Conservation (phyloP, 441 rosid species). For the Arabidopsis lyrata region DNA sequence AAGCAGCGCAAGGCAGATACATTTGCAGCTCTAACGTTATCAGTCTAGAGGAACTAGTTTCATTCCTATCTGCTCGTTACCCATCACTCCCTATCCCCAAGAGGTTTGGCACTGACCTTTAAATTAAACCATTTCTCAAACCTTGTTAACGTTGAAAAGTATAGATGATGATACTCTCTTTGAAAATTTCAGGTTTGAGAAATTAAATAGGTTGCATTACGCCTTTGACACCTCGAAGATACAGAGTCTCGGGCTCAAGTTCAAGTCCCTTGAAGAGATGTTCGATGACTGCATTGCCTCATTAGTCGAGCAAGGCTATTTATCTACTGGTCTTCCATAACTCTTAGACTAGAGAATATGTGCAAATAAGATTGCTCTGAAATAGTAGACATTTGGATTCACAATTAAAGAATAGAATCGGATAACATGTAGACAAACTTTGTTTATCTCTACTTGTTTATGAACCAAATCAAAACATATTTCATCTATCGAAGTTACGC, state of each 20-base stretch:
- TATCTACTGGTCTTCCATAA: conserved; percentile 37
- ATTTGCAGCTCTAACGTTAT: conserved; percentile 66
- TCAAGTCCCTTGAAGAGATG: conserved; percentile 75
- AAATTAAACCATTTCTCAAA: not conserved
- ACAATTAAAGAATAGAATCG: conserved; percentile 18
- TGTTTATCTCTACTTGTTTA: not conserved
- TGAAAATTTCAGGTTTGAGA: conserved; percentile 58
- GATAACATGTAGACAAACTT: not conserved
- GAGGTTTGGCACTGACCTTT: conserved; percentile 47
- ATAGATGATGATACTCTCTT: not conserved
- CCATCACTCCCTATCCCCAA: conserved; percentile 66
- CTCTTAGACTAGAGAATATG: not conserved
- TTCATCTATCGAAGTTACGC: not conserved
- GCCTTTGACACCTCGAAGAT: conserved; percentile 68
- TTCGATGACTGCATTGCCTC: conserved; percentile 80
- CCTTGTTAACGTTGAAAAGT: not conserved
- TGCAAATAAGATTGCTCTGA: conserved; percentile 1
- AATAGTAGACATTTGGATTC: not conserved
- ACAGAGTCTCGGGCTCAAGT: conserved; percentile 64
- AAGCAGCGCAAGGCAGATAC: conserved; percentile 63
- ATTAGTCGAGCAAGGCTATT: conserved; percentile 64
- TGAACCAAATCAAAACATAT: conserved; percentile 9
- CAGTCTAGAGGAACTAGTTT: conserved; percentile 60
- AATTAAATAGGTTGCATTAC: conserved; percentile 60
- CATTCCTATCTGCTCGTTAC: conserved; percentile 60